Evolutionary conservation across 2,329 filamentous ascomycete species (phyloP), one percentile per base, ranked within the genome.

Genomic region (Fusarium sp.): DNA sequence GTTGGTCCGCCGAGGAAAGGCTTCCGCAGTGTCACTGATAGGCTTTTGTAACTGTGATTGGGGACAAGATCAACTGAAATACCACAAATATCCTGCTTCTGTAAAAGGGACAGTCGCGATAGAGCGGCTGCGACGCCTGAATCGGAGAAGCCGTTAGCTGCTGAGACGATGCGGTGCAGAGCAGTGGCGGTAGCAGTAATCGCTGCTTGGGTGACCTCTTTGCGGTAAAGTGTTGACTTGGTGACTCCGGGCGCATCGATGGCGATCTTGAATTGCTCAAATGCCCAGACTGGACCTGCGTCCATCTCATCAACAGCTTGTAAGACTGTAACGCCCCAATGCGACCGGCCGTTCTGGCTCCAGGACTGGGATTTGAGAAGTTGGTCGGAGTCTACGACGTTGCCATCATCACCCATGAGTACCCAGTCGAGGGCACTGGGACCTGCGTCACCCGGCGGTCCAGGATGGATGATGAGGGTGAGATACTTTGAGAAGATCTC

Each of bases 291-390:
- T 21, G 69, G 69, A 10, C 71, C 71, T 21, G 71, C 71, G 9
- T 73, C 71, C 52, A 73, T 69, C 65, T 73, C 71, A 9, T 62
- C 60, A 23, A 67, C 71, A 11, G 71, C 71, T 37, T 73, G 71
- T 5, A 73, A 42, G n/a, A 73, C 60, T 5, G 69, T 73, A 6
- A 73, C 69, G 18, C 71, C 71, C 71, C 71, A 73, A 37, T 73
- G 60, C n/a, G 71, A 63, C 11, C 71, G 71, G 9, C 71, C 65
- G 9, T 33, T 47, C 44, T 38, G 43, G 16, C 66, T 67, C 71
- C 71, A 73, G 5, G 60, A 21, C 12, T 69, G 44, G 32, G 58
- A 57, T 15, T 58, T 32, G 65, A 73, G 71, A 32, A 73, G 65
- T 25, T 63, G 43, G 12, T 37, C 33, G 15, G 69, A 66, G 21